Evolutionary conservation across 345 rosid genomes (phyloP).

Genomic region (Eucalyptus caleyi): DNA sequence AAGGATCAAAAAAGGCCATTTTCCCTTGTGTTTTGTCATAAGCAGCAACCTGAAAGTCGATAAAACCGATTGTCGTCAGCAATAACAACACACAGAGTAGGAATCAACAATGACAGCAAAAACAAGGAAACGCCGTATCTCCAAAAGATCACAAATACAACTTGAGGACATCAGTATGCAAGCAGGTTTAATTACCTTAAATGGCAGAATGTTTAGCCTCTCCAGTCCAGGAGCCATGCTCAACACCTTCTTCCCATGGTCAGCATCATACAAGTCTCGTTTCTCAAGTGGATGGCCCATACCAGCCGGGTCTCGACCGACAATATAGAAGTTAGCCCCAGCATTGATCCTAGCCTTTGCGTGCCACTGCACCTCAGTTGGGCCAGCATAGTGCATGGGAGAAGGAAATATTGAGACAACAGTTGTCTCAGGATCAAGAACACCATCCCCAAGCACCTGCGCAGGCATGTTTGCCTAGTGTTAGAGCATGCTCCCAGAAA

Average conservation of each 20-base stretch:
- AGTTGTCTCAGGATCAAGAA: constrained; percentile 98
- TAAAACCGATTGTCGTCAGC: background rate
- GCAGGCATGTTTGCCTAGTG: background rate
- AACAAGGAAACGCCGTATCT: background rate
- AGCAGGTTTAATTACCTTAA: constrained; percentile 41
- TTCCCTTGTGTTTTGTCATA: constrained; percentile 91
- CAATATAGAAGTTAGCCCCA: constrained; percentile 97
- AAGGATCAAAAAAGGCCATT: constrained; percentile 98
- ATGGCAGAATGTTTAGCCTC: constrained; percentile 93
- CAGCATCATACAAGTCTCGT: constrained; percentile 93
- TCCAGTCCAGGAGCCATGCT: constrained; percentile 98
- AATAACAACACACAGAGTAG: background rate
- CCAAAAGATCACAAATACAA: background rate
- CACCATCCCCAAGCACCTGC: constrained; percentile 94
- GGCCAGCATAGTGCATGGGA: constrained; percentile 99
- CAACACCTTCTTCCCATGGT: constrained; percentile 94
- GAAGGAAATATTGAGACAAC: constrained; percentile 97
- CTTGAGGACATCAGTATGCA: background rate
- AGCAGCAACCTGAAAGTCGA: constrained; percentile 65
- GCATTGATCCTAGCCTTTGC: constrained; percentile 98
- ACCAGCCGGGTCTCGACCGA: constrained; percentile 99
- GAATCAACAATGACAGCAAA: background rate
- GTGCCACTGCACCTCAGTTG: constrained; percentile 99
- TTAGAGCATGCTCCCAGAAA: background rate
- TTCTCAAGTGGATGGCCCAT: constrained; percentile 96